A percentile compares a stretch with the other conserved stretches of the same genome.
Evolutionary conservation across 2,329 filamentous ascomycete species (phyloP).

Genomic region (Ilyonectria mors-panacis): DNA sequence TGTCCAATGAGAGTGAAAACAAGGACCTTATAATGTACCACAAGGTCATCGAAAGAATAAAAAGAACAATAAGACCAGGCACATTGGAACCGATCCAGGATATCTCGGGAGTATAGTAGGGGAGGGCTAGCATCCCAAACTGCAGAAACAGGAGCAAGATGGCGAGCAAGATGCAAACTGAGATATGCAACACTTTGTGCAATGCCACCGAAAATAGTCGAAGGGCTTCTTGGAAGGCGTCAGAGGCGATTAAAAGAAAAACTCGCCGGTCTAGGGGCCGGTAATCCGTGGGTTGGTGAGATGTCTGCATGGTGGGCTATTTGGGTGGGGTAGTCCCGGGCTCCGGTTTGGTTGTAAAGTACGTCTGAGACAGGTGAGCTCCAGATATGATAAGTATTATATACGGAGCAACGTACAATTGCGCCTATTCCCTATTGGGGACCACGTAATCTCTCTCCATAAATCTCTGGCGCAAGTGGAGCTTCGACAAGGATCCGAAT

Average conservation of each 20-base stretch:
- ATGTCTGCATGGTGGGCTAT: too few species aligned
- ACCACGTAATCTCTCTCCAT: background rate
- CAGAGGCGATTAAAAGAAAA: conserved; percentile 8
- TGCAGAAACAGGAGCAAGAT: conserved; percentile 3
- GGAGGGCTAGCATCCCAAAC: background rate
- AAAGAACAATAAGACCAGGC: background rate
- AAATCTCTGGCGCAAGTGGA: background rate
- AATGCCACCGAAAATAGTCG: background rate
- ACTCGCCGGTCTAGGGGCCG: background rate
- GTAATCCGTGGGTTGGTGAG: too few species aligned
- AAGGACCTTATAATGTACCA: conserved; percentile 7
- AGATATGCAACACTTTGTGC: background rate
- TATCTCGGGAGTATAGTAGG: background rate
- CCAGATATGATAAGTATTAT: too few species aligned
- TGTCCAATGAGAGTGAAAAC: background rate
- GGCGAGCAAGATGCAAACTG: background rate
- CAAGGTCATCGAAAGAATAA: background rate
- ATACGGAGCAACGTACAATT: too few species aligned
- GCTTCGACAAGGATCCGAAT: background rate
- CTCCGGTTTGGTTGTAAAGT: too few species aligned
- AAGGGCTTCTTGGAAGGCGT: conserved; percentile 9
- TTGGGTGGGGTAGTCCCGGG: too few species aligned
- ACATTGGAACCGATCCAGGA: background rate
- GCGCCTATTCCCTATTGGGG: background rate
- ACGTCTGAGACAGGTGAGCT: too few species aligned